Percentiles rank a stretch among this genome's conserved stretches.
phyloP scores from a whole-genome alignment of 768 basidiomycete species.

The Termitomyces sp. region DNA sequence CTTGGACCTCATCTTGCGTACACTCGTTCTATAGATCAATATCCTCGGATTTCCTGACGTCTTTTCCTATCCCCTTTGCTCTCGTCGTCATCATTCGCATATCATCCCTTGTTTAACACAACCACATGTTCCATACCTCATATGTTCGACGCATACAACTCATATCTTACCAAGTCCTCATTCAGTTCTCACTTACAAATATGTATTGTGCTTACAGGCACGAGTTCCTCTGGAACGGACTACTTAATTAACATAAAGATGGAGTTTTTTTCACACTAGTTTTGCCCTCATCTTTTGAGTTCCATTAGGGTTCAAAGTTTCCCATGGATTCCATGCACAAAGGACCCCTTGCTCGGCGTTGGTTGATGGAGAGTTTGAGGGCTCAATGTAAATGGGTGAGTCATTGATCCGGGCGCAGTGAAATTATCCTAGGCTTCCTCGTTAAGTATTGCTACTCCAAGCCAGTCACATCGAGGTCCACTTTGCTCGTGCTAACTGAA shows the following conservation, averaged over 20 bases:
- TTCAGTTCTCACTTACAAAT: constrained; percentile 14
- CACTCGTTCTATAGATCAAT: constrained; percentile 20
- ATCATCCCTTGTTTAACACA: constrained; percentile 7
- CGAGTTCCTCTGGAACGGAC: constrained; percentile 17
- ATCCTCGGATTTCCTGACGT: constrained; percentile 17
- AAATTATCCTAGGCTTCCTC: not conserved
- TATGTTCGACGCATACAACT: constrained; percentile 9
- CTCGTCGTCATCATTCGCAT: constrained; percentile 7
- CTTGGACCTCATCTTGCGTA: constrained; percentile 11
- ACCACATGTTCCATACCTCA: constrained; percentile 6
- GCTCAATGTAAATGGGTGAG: not conserved
- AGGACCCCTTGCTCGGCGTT: not conserved
- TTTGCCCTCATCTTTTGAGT: not conserved
- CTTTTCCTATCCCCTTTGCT: constrained; percentile 2
- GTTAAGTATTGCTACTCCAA: not conserved
- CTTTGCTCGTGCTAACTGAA: not conserved
- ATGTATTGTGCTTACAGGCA: constrained; percentile 14
- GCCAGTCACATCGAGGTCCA: not conserved
- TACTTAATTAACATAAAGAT: constrained; percentile 14
- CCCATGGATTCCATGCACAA: not conserved
- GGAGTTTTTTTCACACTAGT: constrained; percentile 2
- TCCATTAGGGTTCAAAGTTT: not conserved
- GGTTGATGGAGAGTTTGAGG: not conserved
- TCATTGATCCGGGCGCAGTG: not conserved
- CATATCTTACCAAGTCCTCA: constrained; percentile 15